Percentiles rank a stretch among this genome's conserved stretches.
Evolutionary conservation across 768 basidiomycete species (phyloP).

Genomic region (Boletus subparvulus): DNA sequence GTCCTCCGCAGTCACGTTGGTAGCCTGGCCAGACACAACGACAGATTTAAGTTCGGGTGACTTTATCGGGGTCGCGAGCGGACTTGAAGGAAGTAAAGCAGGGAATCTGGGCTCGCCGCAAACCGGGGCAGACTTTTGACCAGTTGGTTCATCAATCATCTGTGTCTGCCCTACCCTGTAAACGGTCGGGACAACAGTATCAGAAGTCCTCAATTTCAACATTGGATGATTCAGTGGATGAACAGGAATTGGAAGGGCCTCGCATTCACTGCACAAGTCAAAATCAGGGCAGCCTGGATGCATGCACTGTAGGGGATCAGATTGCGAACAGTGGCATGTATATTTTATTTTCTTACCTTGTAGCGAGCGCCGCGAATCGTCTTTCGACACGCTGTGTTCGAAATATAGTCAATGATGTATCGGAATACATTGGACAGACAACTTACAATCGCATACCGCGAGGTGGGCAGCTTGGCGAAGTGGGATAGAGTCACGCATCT

Average conservation of each 20-base stretch:
- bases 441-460: conserved; percentile 59
- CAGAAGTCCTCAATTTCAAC: conserved; percentile 64
- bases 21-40: neutral
- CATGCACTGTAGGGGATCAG: conserved; percentile 61
- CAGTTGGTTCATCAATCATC: neutral
- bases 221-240: conserved; percentile 73
- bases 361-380: conserved; percentile 64
- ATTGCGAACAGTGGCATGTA: neutral
- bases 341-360: conserved; percentile 50
- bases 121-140: neutral
- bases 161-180: conserved; percentile 27
- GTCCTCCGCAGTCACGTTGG: neutral
- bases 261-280: conserved; percentile 78
- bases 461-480: conserved; percentile 39
- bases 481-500: conserved; percentile 32
- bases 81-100: neutral
- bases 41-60: neutral
- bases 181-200: conserved; percentile 48
- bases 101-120: neutral
- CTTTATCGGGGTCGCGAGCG: neutral
- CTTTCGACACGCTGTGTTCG: conserved; percentile 41
- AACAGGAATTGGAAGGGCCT: conserved; percentile 73
- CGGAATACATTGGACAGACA: neutral
- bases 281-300: conserved; percentile 75
- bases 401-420: neutral